A percentile compares a stretch with the other conserved stretches of the same genome.
phyloP scores from a whole-genome alignment of 176 grass and related monocot genomes.

The Oryza glumipatula region DNA sequence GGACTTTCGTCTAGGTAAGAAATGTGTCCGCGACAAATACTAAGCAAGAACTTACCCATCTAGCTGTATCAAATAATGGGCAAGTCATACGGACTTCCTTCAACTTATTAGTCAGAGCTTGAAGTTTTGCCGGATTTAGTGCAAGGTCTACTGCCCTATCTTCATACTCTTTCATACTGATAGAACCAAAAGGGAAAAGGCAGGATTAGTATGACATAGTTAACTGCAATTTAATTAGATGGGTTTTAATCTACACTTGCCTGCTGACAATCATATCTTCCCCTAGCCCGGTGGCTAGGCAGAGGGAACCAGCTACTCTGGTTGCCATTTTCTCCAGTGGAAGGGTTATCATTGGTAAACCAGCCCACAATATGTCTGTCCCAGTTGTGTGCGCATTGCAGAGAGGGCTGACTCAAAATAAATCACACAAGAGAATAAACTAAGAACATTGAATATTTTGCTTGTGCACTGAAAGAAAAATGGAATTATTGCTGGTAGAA shows the following conservation, averaged over 20 bases:
- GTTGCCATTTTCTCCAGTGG: slow-evolving; percentile 96
- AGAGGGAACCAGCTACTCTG: slow-evolving; percentile 88
- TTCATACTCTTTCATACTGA: slow-evolving; percentile 83
- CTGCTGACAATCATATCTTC: slow-evolving; percentile 86
- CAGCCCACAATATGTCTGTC: slow-evolving; percentile 88
- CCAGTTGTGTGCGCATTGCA: slow-evolving; percentile 94
- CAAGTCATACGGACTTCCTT: slow-evolving; percentile 77
- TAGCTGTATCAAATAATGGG: slow-evolving; percentile 73
- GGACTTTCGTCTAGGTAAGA: background rate
- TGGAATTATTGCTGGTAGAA: background rate
- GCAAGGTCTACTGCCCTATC: slow-evolving; percentile 73
- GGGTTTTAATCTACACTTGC: slow-evolving; percentile 27
- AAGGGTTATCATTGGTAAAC: slow-evolving; percentile 84
- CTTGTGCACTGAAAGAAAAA: slow-evolving; percentile 17
- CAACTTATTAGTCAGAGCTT: slow-evolving; percentile 62
- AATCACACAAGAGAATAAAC: slow-evolving; percentile 20
- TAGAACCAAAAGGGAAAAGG: slow-evolving; percentile 26
- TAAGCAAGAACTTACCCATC: slow-evolving; percentile 67
- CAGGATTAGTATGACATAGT: background rate
- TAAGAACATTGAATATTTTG: background rate
- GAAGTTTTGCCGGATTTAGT: slow-evolving; percentile 64
- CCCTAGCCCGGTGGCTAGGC: slow-evolving; percentile 68
- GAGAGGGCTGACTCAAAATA: slow-evolving; percentile 58
- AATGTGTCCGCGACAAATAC: background rate
- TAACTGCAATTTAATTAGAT: background rate